Evolutionary conservation across 179 eudicot species (phyloP).

Genomic region (Heliamphora pulchella): DNA sequence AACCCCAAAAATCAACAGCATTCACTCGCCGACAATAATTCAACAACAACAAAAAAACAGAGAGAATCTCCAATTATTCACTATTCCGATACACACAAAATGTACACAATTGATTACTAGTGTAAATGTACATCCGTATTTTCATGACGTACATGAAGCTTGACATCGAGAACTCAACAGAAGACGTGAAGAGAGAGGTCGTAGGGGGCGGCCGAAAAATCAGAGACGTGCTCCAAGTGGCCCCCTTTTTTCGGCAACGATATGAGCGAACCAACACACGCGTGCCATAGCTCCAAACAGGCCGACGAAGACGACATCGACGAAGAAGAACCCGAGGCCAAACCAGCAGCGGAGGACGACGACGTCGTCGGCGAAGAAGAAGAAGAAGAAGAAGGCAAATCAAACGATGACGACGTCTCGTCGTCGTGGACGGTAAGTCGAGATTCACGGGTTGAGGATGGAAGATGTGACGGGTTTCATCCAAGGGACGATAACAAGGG

Average conservation of each 20-base stretch:
- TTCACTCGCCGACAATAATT: neutral
- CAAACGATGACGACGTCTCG: constrained; percentile 33
- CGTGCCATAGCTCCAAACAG: constrained; percentile 97
- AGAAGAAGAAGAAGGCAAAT: constrained; percentile 15
- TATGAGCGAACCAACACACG: constrained; percentile 86
- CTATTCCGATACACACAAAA: neutral
- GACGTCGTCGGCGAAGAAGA: neutral
- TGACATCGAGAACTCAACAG: constrained; percentile 83
- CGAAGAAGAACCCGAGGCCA: constrained; percentile 15
- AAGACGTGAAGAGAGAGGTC: constrained; percentile 70
- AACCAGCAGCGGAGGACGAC: constrained; percentile 8
- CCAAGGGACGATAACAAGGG: too few relatives aligned
- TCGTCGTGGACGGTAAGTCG: constrained; percentile 38
- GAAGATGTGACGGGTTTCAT: too few relatives aligned
- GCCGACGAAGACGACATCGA: constrained; percentile 31
- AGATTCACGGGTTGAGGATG: too few relatives aligned
- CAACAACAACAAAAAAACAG: neutral
- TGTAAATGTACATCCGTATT: too few relatives aligned
- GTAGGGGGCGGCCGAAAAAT: constrained; percentile 34
- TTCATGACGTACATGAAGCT: constrained; percentile 66
- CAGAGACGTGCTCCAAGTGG: constrained; percentile 53
- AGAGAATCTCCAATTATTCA: neutral
- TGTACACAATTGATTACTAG: neutral
- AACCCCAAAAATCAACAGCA: neutral
- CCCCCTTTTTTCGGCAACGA: constrained; percentile 84